Evolutionary conservation across 352 stramenopile species (phyloP), one percentile per base, ranked within the genome.

Genomic region (Pythium rhizo-oryzae): DNA sequence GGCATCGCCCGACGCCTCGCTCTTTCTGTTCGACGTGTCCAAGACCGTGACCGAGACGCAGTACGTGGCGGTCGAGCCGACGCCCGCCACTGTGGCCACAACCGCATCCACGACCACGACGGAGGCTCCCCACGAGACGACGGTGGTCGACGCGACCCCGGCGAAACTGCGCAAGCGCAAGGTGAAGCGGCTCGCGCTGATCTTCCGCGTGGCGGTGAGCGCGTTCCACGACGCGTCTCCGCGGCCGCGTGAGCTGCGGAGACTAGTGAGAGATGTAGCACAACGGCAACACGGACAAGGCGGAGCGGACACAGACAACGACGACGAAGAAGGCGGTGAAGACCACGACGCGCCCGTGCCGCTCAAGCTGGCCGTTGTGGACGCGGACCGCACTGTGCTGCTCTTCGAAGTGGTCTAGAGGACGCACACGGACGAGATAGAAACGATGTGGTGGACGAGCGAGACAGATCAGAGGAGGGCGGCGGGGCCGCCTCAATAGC

Each of bases 331-430:
- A 18, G 23, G 12, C 4, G 19, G 9, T n/a, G 41, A 13, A 1
- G 18, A 19, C 37, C 33, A 35, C 21, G 13, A 16, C 23, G 12
- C 24, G 41, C 44, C 23, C 18, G 60, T 84, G n/a, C 76, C 82
- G 1, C 51, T 91, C 28, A 92, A 94, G 71, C 5, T 92, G 30
- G 83, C 85, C 1, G 82, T 91, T 1, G 80, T 87, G 23, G 71
- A 87, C 46, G 70, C 67, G 28, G 79, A 92, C 56, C 62, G 71
- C 46, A 87, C 73, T 23, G 78, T 92, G n/a, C 49, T 94, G 63
- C 69, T 91, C 16, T 87, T 91, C 46, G 82, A 90, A 69, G 66
- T 91, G 7, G 43, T 19, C 28, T 62, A 43, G 43, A 19, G 1
- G 23, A 16, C 33, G 24, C 55, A 53, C 2, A n/a, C n/a, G n/a